Base-by-base conservation (phyloP, 176 grass and related monocot genomes). In the Chrysopogon serrulatus region DNA sequence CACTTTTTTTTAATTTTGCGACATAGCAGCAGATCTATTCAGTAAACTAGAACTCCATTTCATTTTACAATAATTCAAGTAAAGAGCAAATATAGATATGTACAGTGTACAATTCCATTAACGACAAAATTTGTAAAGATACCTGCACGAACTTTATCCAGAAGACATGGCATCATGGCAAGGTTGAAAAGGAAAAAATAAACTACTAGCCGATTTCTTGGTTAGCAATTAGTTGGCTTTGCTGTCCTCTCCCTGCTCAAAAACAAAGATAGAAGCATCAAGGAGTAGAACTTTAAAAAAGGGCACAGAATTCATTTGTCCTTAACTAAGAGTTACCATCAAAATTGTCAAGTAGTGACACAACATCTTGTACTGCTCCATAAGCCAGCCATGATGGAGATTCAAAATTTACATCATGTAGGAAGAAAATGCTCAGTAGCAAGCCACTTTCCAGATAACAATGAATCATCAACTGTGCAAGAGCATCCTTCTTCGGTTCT, bases 101-200 rank as follows among this genome's bases (percentile, higher is more conserved):
- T 33, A 57, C 16, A 80, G 41, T 39, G 21, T 33, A 57, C 16
- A 80, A 42, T 13, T 44, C 40, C 80, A 47, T 47, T 73, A 73
- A 79, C 4, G 8, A 73, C 67, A 60, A 27, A 66, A 62, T 13
- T 31, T 15, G 41, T 61, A 31, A 49, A 51, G 10, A 8, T 87
- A 87, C 88, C 88, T 87, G 74, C 84, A 75, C 79, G 75, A 83
- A 87, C 74, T 83, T 82, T 74, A 65, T 87, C 84, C 73, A 83
- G 57, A 65, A 89, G 64, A 26, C 59, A 78, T 27, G 33, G 31
- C 43, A 59, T 28, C 54, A 45, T 62, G 33, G 41, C 62, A 80
- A 85, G 62, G 53, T 48, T 30, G 23, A 74, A 83, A 65, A 79
- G 74, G 82, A 78, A 42, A 75, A 56, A 43, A 64, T n/a, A 79